Base-by-base conservation (phyloP, 1,284 basidiomycete species). In the Stereum hirsutum region DNA sequence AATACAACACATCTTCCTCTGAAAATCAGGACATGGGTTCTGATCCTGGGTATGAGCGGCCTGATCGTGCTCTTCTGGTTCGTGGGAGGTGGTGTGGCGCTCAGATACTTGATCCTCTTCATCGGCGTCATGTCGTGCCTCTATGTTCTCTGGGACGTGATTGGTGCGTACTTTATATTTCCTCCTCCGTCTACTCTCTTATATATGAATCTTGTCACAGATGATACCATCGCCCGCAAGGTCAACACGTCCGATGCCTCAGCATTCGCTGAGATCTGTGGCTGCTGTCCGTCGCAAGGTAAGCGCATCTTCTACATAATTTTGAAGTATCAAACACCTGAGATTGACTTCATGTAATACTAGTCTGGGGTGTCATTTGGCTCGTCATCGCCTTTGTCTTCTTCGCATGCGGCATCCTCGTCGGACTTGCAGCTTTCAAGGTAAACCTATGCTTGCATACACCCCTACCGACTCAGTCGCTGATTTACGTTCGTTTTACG, bases 61-160 rank as follows among this genome's bases (percentile, higher is more conserved):
- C 60, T 89, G 19, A 81, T 86, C 46, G 60, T 89, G 7, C 46
- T 89, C 1, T 91, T 88, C 58, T 95, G 91, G 91, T 86, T 96
- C 52, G 81, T 92, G 4, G 81, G 59, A 1, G 78, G 74, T 2
- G 78, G 83, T 2, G 67, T 78, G 7, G 87, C 86, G 0, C 65
- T 91, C 41, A 65, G 86, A 47, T 89, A 78, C 53, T 68, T 90
- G 21, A 74, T 97, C 19, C 66, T 97, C 8, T 98, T 97, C 62
- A 80, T 96, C 43, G 94, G 93, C n/a, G 89, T 94, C 51, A 94
- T 94, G 91, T 89, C 81, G 6, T 87, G 87, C 60, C 70, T 95
- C 62, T 94, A 95, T 56, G 78, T 76, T 32, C 68, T 83, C 14
- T 94, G 89, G 88, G 90, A 94, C 55, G 82, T 94, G 45, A 70